Evolutionary conservation across 306 rosid species (phyloP).

Genomic region (Cicer chorassanicum): DNA sequence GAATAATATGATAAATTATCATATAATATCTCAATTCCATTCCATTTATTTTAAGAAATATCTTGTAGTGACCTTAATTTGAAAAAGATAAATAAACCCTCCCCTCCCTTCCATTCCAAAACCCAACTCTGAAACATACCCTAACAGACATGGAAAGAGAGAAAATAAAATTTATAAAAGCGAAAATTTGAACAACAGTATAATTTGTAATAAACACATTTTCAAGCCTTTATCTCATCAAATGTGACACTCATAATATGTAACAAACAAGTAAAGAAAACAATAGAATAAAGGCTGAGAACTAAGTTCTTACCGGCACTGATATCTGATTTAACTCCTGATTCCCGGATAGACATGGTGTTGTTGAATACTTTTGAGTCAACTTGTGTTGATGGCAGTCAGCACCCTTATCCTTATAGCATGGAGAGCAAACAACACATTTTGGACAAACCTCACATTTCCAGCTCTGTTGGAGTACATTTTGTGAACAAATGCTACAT

Average conservation of each 20-base stretch:
- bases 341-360: too few species aligned
- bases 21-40: too few species aligned
- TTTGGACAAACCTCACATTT: conserved; percentile 54
- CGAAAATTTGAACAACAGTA: neutral
- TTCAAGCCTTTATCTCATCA: too few species aligned
- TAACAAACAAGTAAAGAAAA: neutral
- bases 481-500: conserved; percentile 52
- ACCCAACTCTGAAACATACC: too few species aligned
- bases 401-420: conserved; percentile 50
- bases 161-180: neutral
- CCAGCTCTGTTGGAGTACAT: conserved; percentile 45
- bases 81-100: too few species aligned
- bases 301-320: neutral
- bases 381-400: neutral
- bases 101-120: too few species aligned
- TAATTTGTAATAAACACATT: too few species aligned
- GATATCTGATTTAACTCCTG: neutral
- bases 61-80: too few species aligned
- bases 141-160: neutral
- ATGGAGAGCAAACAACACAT: conserved; percentile 50
- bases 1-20: too few species aligned
- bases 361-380: neutral
- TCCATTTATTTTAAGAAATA: too few species aligned
- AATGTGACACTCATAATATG: neutral
- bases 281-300: neutral